These are phyloP conservation scores for Kernera saxatilis DNA, from an alignment of 345 rosid genomes.

Conservation along the genomic window DNA sequence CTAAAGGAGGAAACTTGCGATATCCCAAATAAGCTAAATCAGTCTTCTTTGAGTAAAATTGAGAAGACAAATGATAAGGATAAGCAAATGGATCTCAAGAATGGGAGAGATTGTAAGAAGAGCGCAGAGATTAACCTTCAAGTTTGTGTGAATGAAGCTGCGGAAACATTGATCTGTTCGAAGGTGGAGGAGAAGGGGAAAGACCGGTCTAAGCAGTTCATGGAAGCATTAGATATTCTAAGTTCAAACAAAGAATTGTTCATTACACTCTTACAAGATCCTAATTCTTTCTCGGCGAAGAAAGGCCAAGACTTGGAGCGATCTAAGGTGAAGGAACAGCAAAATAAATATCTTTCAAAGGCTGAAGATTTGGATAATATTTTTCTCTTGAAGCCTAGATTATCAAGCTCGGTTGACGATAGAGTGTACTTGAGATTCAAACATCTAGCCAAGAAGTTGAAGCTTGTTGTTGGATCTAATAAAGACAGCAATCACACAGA, in stretches of 20 bases:
- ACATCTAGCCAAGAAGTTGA: conserved; percentile 57
- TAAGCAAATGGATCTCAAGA: conserved; percentile 19
- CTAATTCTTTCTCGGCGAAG: conserved; percentile 55
- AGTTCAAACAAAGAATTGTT: conserved; percentile 72
- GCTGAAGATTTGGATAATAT: conserved; percentile 30
- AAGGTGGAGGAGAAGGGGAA: conserved; percentile 33
- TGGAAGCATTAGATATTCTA: conserved; percentile 59
- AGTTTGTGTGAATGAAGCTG: conserved; percentile 44
- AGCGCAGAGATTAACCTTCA: conserved; percentile 41
- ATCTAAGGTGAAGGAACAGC: conserved; percentile 29
- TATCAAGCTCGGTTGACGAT: conserved; percentile 27
- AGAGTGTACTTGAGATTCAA: conserved; percentile 41
- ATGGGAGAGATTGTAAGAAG: conserved; percentile 13
- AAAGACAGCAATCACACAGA: conserved; percentile 25
- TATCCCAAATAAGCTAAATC: background rate
- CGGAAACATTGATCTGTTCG: conserved; percentile 52
- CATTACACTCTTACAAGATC: conserved; percentile 64
- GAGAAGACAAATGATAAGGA: conserved; percentile 21
- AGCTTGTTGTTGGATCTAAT: conserved; percentile 42
- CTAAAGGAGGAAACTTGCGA: conserved; percentile 14
- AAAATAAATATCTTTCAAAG: background rate
- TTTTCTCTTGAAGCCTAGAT: conserved; percentile 50
- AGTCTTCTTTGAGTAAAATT: conserved; percentile 17
- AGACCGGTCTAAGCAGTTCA: conserved; percentile 54
- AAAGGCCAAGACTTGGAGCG: conserved; percentile 50